phyloP scores from a whole-genome alignment of 306 rosid genomes.

The Fragaria nilgerrensis region DNA sequence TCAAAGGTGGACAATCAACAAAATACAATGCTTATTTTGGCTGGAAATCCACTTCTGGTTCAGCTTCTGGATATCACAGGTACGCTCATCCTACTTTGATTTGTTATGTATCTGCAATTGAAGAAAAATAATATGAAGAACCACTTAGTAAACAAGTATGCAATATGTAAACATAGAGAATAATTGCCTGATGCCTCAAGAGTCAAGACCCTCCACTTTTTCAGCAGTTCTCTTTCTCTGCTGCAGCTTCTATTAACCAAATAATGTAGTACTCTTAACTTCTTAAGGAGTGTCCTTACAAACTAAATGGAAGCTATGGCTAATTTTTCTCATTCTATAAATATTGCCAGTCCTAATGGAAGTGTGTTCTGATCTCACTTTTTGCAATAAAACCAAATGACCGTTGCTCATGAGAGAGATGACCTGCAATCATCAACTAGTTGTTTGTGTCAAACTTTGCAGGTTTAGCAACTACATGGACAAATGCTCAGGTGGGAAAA shows the following conservation, averaged over 20 bases:
- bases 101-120: not conserved
- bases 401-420: not conserved
- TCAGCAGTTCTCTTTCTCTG: not conserved
- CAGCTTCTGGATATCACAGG: slow-evolving; percentile 37
- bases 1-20: slow-evolving; percentile 37
- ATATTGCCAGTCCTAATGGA: not conserved
- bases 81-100: slow-evolving; percentile 2
- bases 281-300: not conserved
- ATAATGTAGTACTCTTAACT: not conserved
- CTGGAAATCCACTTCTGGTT: slow-evolving; percentile 41
- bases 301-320: not conserved
- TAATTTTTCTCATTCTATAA: not conserved
- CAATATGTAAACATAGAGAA: not conserved
- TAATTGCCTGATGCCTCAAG: not conserved
- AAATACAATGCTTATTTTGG: slow-evolving; percentile 34
- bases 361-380: not conserved
- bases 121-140: not conserved
- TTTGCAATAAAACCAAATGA: not conserved
- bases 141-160: not conserved
- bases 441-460: not conserved
- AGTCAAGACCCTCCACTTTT: slow-evolving; percentile 1
- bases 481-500: slow-evolving; percentile 32
- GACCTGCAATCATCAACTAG: not conserved
- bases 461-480: slow-evolving; percentile 49
- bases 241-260: not conserved